Conservation (phyloP, 2,329 filamentous ascomycete species). For the Aspergillus sojae region DNA sequence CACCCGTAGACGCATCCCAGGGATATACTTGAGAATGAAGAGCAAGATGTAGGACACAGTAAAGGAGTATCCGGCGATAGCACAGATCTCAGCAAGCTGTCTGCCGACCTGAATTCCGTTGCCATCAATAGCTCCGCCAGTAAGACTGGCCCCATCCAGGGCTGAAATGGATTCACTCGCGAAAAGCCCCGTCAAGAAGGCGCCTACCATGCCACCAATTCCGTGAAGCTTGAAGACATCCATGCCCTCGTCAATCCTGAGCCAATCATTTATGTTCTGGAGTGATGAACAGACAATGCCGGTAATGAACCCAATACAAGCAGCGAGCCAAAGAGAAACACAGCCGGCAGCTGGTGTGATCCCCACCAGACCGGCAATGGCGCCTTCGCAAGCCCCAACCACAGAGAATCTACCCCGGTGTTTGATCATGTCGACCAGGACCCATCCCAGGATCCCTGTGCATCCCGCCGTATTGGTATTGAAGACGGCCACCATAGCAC, state of each 20-base stretch:
- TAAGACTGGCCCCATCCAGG: conserved; percentile 53
- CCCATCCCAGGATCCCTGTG: conserved; percentile 58
- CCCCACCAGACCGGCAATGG: conserved; percentile 63
- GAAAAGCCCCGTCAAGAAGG: conserved; percentile 62
- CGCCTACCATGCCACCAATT: conserved; percentile 60
- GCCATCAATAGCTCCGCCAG: conserved; percentile 56
- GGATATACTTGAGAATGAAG: conserved; percentile 57
- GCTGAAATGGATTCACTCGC: conserved; percentile 46
- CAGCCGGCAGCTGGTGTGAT: conserved; percentile 60
- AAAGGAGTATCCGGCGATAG: conserved; percentile 58
- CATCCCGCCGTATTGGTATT: conserved; percentile 61
- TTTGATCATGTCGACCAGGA: conserved; percentile 55
- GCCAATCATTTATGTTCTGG: conserved; percentile 56
- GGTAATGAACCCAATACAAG: conserved; percentile 60
- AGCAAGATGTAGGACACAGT: conserved; percentile 55
- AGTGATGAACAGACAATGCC: conserved; percentile 53
- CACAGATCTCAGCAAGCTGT: conserved; percentile 59
- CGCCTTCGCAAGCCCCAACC: conserved; percentile 60
- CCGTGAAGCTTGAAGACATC: conserved; percentile 64
- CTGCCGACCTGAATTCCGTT: conserved; percentile 58
- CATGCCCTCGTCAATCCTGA: conserved; percentile 60
- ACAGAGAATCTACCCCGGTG: conserved; percentile 57
- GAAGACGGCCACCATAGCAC: conserved; percentile 59
- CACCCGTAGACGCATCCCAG: conserved; percentile 57
- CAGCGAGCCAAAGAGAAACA: conserved; percentile 57